Evolutionary conservation across 768 basidiomycete species (phyloP).

Genomic region (Trametes elegans): DNA sequence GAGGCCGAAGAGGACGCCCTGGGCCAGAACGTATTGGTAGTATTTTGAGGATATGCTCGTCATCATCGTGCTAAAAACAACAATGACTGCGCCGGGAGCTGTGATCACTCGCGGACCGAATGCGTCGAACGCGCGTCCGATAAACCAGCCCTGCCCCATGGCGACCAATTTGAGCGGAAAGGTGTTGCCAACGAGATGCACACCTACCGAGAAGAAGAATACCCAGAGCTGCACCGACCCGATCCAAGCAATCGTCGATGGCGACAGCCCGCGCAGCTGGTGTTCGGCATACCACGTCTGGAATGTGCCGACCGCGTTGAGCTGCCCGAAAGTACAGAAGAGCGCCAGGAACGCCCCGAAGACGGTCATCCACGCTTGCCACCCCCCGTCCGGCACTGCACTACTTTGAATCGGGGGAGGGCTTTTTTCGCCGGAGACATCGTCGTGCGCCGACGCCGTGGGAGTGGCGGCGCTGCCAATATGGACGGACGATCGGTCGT

Average conservation of each 20-base stretch:
- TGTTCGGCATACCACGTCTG: slow-evolving; percentile 65
- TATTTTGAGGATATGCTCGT: slow-evolving; percentile 56
- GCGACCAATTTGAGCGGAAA: too few relatives aligned
- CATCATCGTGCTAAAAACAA: slow-evolving; percentile 50
- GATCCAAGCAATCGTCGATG: slow-evolving; percentile 66
- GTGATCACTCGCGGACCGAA: slow-evolving; percentile 58
- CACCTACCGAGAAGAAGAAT: slow-evolving; percentile 65
- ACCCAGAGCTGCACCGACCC: slow-evolving; percentile 67
- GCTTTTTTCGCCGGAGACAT: background rate
- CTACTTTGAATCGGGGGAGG: background rate
- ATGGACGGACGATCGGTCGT: background rate
- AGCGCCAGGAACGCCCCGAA: slow-evolving; percentile 64
- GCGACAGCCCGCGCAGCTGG: slow-evolving; percentile 49
- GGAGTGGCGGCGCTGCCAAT: background rate
- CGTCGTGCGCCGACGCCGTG: background rate
- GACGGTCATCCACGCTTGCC: slow-evolving; percentile 47
- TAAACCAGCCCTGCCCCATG: slow-evolving; percentile 49
- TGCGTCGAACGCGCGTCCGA: slow-evolving; percentile 59
- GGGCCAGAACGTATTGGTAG: slow-evolving; percentile 58
- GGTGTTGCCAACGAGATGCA: too few relatives aligned
- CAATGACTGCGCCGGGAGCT: slow-evolving; percentile 47
- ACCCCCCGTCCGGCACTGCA: slow-evolving; percentile 27
- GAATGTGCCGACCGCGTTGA: slow-evolving; percentile 71
- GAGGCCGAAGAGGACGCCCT: slow-evolving; percentile 63
- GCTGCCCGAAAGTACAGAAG: slow-evolving; percentile 69